These are phyloP conservation scores for Ophiostoma piceae DNA, from an alignment of 2,329 filamentous ascomycete genomes.

Conservation along the genomic window DNA sequence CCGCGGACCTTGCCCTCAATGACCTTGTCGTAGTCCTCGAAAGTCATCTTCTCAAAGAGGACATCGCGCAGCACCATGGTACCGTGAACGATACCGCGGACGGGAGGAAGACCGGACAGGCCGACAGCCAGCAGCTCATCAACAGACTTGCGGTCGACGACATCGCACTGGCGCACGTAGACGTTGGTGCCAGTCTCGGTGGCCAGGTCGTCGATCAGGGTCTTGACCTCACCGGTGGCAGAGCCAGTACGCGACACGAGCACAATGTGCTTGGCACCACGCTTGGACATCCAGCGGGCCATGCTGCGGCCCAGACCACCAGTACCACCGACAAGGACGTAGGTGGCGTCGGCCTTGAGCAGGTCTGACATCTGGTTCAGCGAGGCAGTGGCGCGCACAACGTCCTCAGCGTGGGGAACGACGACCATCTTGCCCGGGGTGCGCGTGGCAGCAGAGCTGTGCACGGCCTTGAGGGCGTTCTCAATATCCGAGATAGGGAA, in stretches of 20 bases:
- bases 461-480: neutral
- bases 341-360: slow-evolving; percentile 40
- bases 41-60: slow-evolving; percentile 21
- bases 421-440: slow-evolving; percentile 14
- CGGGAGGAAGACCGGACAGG: slow-evolving; percentile 33
- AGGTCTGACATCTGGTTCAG: slow-evolving; percentile 29
- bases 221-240: slow-evolving; percentile 37
- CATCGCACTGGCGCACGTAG: slow-evolving; percentile 38
- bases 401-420: neutral
- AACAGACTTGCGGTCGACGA: slow-evolving; percentile 40
- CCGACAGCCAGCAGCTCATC: slow-evolving; percentile 35
- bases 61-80: slow-evolving; percentile 25
- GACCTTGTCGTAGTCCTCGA: slow-evolving; percentile 28
- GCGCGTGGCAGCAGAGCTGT: neutral
- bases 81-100: slow-evolving; percentile 35
- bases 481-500: slow-evolving; percentile 7
- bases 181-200: slow-evolving; percentile 40
- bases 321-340: slow-evolving; percentile 49
- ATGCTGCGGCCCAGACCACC: slow-evolving; percentile 48
- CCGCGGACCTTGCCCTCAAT: slow-evolving; percentile 34
- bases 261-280: slow-evolving; percentile 45
- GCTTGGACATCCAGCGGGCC: slow-evolving; percentile 44
- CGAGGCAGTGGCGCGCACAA: slow-evolving; percentile 34
- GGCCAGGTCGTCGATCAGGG: slow-evolving; percentile 39
- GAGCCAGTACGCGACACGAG: slow-evolving; percentile 38